Evolutionary conservation across 805 yeast species (phyloP).

Genomic region (Saccharomycopsis schoenii): DNA sequence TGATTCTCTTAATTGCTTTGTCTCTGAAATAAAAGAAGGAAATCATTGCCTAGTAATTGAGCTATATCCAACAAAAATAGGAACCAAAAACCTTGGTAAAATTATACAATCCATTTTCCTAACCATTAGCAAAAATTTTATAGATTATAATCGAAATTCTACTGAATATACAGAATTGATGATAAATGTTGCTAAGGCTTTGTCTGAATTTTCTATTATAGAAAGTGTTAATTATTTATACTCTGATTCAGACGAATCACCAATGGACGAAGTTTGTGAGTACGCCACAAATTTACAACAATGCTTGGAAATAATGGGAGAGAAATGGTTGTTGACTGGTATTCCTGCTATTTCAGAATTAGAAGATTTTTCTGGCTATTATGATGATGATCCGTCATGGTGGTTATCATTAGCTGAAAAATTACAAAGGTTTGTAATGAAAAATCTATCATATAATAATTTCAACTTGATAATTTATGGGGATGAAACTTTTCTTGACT

Average conservation of each 20-base stretch:
- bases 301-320: constrained; percentile 25
- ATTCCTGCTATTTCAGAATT: constrained; percentile 25
- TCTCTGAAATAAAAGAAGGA: constrained; percentile 28
- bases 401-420: constrained; percentile 34
- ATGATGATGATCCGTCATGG: constrained; percentile 26
- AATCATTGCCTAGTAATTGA: constrained; percentile 40
- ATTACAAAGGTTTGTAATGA: constrained; percentile 28
- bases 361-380: constrained; percentile 19
- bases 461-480: constrained; percentile 30
- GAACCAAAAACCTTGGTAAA: constrained; percentile 26
- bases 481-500: constrained; percentile 15
- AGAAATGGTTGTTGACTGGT: constrained; percentile 36
- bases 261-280: constrained; percentile 40
- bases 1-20: constrained; percentile 1
- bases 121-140: constrained; percentile 11
- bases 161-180: neutral
- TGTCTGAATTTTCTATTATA: constrained; percentile 40
- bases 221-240: constrained; percentile 38
- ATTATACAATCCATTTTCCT: constrained; percentile 19
- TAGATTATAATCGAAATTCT: neutral
- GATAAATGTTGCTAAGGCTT: constrained; percentile 28
- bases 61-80: constrained; percentile 37
- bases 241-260: constrained; percentile 27
- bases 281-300: constrained; percentile 33
- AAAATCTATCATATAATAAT: constrained; percentile 25